phyloP scores from a whole-genome alignment of 2,329 filamentous ascomycete genomes.

The Elsinoe perseae region DNA sequence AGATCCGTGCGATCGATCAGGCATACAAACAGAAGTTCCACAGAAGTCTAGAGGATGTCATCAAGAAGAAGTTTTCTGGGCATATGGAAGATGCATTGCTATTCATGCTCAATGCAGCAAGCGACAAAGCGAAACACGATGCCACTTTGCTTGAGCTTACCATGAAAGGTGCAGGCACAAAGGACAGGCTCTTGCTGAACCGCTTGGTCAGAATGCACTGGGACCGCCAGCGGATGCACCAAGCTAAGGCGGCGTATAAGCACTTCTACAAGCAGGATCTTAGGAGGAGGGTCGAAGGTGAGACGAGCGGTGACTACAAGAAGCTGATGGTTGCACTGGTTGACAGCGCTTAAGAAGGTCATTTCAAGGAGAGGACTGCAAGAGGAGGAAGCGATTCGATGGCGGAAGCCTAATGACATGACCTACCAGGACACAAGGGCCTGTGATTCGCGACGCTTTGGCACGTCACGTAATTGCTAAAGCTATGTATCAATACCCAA shows the following conservation, averaged over 20 bases:
- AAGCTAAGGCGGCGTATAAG: constrained; percentile 71
- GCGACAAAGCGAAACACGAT: constrained; percentile 77
- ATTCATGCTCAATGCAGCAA: constrained; percentile 67
- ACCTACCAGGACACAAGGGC: not conserved
- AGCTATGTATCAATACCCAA: no score
- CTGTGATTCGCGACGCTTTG: not conserved
- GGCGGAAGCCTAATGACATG: not conserved
- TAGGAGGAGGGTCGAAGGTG: constrained; percentile 61
- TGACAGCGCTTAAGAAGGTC: constrained; percentile 15
- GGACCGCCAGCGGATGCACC: constrained; percentile 65
- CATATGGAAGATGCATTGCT: constrained; percentile 85
- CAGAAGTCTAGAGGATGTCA: constrained; percentile 60
- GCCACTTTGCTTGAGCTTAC: constrained; percentile 73
- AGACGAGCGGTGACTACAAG: constrained; percentile 81
- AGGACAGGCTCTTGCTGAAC: constrained; percentile 69
- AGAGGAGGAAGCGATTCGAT: not conserved
- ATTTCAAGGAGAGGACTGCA: not conserved
- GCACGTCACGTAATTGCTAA: no score
- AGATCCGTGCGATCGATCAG: constrained; percentile 72
- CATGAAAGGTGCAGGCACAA: constrained; percentile 83
- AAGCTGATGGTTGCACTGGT: constrained; percentile 59
- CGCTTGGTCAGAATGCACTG: constrained; percentile 78
- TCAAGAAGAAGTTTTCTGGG: constrained; percentile 77
- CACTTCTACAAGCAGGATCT: constrained; percentile 62
- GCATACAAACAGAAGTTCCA: constrained; percentile 68